Percentiles rank a stretch among this genome's conserved stretches.
Conservation (phyloP, 1,284 basidiomycete genomes). For the Ceratobasidium sp. region DNA sequence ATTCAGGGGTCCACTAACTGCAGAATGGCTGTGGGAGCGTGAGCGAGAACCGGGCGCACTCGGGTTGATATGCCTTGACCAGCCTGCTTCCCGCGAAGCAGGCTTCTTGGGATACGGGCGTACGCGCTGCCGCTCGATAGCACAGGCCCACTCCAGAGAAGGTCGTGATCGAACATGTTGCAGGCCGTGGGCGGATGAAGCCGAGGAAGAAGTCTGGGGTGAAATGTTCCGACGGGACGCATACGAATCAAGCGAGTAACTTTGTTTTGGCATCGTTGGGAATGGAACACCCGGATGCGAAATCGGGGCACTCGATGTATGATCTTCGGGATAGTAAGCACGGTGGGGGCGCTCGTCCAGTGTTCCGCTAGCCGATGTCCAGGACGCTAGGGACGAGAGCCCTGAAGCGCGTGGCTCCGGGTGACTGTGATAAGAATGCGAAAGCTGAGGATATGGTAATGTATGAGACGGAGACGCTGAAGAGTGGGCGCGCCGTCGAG, state of each 20-base stretch:
- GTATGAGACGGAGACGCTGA: conserved; percentile 32
- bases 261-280: conserved; percentile 33
- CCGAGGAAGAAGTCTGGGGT: conserved; percentile 23
- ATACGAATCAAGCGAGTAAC: conserved; percentile 40
- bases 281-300: conserved; percentile 28
- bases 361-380: conserved; percentile 3
- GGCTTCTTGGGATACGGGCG: conserved; percentile 42
- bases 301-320: conserved; percentile 6
- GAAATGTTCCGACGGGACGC: conserved; percentile 32
- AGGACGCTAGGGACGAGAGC: conserved; percentile 30
- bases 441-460: conserved; percentile 16
- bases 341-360: conserved; percentile 28
- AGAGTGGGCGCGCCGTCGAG: conserved; percentile 33
- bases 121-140: conserved; percentile 38
- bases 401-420: conserved; percentile 29
- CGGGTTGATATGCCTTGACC: conserved; percentile 33
- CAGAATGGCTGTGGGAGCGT: conserved; percentile 39
- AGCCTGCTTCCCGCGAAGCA: conserved; percentile 26
- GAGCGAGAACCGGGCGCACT: conserved; percentile 30
- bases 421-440: conserved; percentile 25
- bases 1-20: conserved; percentile 6
- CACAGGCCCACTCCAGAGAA: conserved; percentile 39
- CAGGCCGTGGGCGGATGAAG: conserved; percentile 21
- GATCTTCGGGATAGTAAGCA: conserved; percentile 29
- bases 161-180: conserved; percentile 31